A percentile compares a stretch with the other conserved stretches of the same genome.
phyloP scores from a whole-genome alignment of 805 yeast genomes.

The Myxozyma geophila region DNA sequence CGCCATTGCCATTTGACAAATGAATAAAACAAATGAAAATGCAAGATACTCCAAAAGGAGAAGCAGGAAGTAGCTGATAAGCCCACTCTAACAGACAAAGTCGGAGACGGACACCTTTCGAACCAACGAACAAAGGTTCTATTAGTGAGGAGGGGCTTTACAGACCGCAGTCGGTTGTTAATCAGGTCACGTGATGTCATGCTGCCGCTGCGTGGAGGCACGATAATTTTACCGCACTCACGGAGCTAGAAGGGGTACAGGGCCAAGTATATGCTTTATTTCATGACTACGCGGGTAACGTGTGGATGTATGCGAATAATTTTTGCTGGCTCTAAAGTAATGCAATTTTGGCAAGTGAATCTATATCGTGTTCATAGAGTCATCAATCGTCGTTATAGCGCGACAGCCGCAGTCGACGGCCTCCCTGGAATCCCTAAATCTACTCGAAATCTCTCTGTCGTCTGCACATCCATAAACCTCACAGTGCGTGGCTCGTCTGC shows the following conservation, averaged over 20 bases:
- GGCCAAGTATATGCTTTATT: not conserved
- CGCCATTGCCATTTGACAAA: constrained; percentile 6
- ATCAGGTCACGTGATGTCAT: not conserved
- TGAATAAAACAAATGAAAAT: not conserved
- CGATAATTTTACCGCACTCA: not conserved
- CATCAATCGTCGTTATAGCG: not conserved
- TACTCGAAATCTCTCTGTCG: constrained; percentile 13
- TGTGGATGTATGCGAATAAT: not conserved
- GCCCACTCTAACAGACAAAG: not conserved
- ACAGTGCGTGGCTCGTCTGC: constrained; percentile 16
- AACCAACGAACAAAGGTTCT: not conserved
- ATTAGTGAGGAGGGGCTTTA: not conserved
- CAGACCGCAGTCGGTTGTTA: too few species aligned
- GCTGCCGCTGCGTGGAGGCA: not conserved
- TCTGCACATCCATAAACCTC: constrained; percentile 12
- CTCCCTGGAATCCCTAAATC: constrained; percentile 18
- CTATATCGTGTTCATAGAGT: too few species aligned
- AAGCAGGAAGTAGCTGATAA: not conserved
- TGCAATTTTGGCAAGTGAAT: too few species aligned
- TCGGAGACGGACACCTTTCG: not conserved
- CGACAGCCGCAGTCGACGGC: not conserved
- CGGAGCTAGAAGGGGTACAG: too few species aligned
- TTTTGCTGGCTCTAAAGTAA: too few species aligned
- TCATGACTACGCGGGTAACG: not conserved
- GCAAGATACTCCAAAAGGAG: constrained; percentile 1